These are phyloP conservation scores for Nyctanthes arbortristis DNA, from an alignment of 257 asterid species.

Conservation along the genomic window DNA sequence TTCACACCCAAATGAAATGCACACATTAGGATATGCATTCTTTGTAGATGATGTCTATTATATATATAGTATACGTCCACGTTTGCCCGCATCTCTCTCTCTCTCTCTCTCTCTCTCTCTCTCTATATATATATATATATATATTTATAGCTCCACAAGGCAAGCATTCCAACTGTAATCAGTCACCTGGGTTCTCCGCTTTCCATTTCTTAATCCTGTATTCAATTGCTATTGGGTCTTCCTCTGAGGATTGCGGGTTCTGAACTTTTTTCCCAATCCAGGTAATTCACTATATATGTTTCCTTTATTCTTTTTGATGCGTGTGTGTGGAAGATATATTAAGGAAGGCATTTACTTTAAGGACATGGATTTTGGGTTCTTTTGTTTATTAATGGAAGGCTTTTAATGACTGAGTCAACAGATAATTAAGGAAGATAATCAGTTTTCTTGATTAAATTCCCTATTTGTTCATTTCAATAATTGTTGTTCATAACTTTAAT, in stretches of 20 bases:
- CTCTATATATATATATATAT: not conserved
- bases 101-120: too few relatives aligned
- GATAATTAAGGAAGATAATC: not conserved
- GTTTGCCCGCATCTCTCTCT: too few relatives aligned
- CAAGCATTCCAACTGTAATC: not conserved
- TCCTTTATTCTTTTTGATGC: not conserved
- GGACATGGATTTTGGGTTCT: not conserved
- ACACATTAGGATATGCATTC: too few relatives aligned
- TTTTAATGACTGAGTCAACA: not conserved
- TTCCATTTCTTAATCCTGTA: not conserved
- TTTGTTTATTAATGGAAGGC: not conserved
- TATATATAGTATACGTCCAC: too few relatives aligned
- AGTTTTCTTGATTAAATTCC: not conserved
- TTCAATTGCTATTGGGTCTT: not conserved
- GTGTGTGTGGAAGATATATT: constrained; percentile 2
- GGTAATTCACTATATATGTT: constrained; percentile 1
- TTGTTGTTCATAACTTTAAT: not conserved
- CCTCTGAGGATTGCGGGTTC: not conserved
- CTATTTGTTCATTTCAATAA: not conserved
- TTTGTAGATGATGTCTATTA: too few relatives aligned
- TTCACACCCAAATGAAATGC: too few relatives aligned
- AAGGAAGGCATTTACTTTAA: not conserved
- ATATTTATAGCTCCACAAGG: not conserved
- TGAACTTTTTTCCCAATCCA: not conserved
- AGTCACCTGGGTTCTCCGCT: not conserved